Evolutionary conservation across 140 eudicot genomes (phyloP).

Genomic region (Oenanthe javanica): DNA sequence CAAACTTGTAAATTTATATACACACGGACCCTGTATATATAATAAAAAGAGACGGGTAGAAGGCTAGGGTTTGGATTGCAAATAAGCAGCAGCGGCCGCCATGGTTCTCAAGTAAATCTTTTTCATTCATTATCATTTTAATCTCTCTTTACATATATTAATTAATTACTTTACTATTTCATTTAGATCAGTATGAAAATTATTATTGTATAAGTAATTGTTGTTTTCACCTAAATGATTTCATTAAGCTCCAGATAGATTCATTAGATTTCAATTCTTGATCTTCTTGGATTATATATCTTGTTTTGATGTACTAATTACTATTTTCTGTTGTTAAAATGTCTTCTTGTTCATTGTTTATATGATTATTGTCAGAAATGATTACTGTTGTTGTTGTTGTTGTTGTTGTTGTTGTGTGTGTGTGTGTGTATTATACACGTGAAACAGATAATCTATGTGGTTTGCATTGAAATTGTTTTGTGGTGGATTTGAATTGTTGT

Average conservation of each 20-base stretch:
- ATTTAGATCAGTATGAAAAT: not conserved
- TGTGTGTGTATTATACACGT: not conserved
- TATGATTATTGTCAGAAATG: not conserved
- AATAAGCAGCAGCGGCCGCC: slow-evolving; percentile 10
- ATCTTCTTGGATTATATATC: not conserved
- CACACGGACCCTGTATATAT: not conserved
- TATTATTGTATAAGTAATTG: not conserved
- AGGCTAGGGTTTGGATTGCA: not conserved
- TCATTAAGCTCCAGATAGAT: not conserved
- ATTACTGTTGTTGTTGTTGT: not conserved
- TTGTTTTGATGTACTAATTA: not conserved
- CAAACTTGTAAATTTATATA: not conserved
- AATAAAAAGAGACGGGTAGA: not conserved
- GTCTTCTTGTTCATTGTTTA: not conserved
- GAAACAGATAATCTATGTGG: not conserved
- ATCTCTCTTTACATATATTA: too few species aligned
- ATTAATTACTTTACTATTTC: not conserved
- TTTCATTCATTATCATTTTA: not conserved
- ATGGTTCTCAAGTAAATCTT: slow-evolving; percentile 10
- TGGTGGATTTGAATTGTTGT: not conserved
- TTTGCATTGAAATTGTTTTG: not conserved
- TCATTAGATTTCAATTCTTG: not conserved
- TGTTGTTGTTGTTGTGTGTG: not conserved
- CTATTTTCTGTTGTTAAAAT: not conserved
- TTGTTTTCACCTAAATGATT: not conserved